These are phyloP conservation scores for Houttuynia cordata DNA, from an alignment of 164 flowering plant genomes.

Conservation along the genomic window DNA sequence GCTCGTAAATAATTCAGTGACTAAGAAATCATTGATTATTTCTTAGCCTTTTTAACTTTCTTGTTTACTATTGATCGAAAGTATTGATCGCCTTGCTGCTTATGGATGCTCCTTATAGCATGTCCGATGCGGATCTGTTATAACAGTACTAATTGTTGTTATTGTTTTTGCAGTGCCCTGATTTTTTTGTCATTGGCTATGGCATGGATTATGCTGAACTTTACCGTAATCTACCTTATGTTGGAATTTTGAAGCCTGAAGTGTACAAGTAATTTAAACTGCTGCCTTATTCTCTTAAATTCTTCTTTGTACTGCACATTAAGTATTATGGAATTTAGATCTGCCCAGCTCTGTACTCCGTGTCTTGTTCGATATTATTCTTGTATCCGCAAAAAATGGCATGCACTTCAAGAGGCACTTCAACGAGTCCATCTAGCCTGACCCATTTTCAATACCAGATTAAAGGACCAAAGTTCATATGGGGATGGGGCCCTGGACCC, in stretches of 20 bases:
- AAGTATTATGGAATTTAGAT: too few relatives aligned
- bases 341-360: too few relatives aligned
- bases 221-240: constrained; percentile 80
- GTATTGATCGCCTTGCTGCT: background rate
- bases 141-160: background rate
- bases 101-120: background rate
- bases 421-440: too few relatives aligned
- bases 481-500: too few relatives aligned
- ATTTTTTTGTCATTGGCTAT: constrained; percentile 86
- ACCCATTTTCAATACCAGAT: too few relatives aligned
- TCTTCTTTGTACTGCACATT: too few relatives aligned
- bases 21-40: background rate
- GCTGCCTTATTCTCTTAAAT: too few relatives aligned
- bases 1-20: too few relatives aligned
- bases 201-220: constrained; percentile 88
- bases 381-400: too few relatives aligned
- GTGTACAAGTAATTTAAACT: constrained; percentile 28
- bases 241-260: constrained; percentile 89
- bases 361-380: too few relatives aligned
- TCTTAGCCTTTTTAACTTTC: background rate
- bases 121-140: background rate
- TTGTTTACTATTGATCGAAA: background rate
- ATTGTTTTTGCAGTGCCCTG: constrained; percentile 59
- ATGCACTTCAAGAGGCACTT: too few relatives aligned
- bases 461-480: too few relatives aligned